These are phyloP conservation scores for Plasmodium ovale DNA, from an alignment of 169 alveolate species.

Conservation along the genomic window DNA sequence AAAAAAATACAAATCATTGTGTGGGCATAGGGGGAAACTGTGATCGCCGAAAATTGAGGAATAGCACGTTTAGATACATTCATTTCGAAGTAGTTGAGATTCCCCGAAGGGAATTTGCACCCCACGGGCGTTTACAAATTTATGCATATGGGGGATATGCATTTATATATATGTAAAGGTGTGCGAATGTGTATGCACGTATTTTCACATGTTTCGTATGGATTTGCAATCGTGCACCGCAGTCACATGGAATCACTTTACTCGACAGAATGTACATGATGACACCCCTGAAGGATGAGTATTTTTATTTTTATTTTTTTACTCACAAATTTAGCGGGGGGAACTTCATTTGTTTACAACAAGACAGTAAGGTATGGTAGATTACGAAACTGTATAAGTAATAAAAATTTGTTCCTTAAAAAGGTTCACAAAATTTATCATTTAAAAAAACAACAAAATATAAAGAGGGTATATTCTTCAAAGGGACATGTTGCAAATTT, in stretches of 20 bases:
- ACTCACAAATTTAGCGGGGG: slow-evolving; percentile 10
- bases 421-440: slow-evolving; percentile 6
- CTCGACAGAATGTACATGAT: not conserved
- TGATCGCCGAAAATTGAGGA: too few species aligned
- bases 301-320: slow-evolving; percentile 15
- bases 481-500: slow-evolving; percentile 19
- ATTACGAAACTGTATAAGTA: not conserved
- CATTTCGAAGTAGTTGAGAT: too few species aligned
- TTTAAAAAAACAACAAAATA: slow-evolving; percentile 3
- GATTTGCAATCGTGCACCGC: not conserved
- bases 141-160: too few species aligned
- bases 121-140: too few species aligned
- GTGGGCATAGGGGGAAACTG: too few species aligned
- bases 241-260: not conserved
- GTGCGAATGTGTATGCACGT: too few species aligned
- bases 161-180: too few species aligned
- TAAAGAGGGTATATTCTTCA: slow-evolving; percentile 23
- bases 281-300: slow-evolving; percentile 34
- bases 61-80: too few species aligned
- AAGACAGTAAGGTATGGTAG: slow-evolving; percentile 15
- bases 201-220: too few species aligned
- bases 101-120: too few species aligned
- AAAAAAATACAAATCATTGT: too few species aligned
- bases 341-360: slow-evolving; percentile 53
- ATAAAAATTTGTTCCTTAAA: slow-evolving; percentile 3